Conservation (phyloP, 768 basidiomycete species). For the Lyophyllum decastes region DNA sequence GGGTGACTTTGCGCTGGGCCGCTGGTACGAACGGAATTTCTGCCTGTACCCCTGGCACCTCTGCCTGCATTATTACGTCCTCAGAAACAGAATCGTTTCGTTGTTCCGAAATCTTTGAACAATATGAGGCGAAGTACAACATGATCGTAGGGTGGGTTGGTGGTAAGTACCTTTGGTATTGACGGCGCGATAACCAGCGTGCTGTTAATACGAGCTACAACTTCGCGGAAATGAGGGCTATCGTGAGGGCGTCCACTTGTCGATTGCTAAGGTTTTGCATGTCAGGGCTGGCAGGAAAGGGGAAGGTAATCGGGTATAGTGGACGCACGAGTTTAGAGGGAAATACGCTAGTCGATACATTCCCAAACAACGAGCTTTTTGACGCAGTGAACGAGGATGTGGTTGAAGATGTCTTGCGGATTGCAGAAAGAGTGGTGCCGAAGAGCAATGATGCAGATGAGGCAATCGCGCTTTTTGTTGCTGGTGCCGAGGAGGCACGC, state of each 20-base stretch:
- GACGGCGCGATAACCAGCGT: conserved; percentile 62
- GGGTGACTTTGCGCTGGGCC: conserved; percentile 46
- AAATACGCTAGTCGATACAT: conserved; percentile 17
- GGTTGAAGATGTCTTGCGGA: conserved; percentile 9
- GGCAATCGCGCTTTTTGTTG: conserved; percentile 1
- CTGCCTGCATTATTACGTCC: conserved; percentile 20
- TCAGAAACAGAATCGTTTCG: conserved; percentile 9
- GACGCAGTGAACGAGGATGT: conserved; percentile 29
- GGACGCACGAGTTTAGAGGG: conserved; percentile 10
- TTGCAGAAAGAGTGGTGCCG: conserved; percentile 20
- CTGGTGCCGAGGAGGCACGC: not conserved
- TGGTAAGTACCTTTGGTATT: conserved; percentile 39
- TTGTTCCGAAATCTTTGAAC: not conserved
- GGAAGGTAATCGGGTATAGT: not conserved
- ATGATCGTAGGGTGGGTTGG: not conserved
- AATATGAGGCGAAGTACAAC: not conserved
- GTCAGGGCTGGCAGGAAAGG: conserved; percentile 1
- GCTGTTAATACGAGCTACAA: conserved; percentile 69
- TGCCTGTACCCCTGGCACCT: conserved; percentile 46
- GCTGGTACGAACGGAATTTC: conserved; percentile 83
- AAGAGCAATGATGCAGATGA: conserved; percentile 31
- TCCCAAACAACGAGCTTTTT: conserved; percentile 50
- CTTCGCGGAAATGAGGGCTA: conserved; percentile 44
- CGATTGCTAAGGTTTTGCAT: not conserved
- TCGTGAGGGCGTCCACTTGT: conserved; percentile 8